A percentile compares a stretch with the other conserved stretches of the same genome.
These are phyloP conservation scores for Aurifilum marmelostoma DNA, from an alignment of 2,329 filamentous ascomycete genomes.

Conservation along the genomic window DNA sequence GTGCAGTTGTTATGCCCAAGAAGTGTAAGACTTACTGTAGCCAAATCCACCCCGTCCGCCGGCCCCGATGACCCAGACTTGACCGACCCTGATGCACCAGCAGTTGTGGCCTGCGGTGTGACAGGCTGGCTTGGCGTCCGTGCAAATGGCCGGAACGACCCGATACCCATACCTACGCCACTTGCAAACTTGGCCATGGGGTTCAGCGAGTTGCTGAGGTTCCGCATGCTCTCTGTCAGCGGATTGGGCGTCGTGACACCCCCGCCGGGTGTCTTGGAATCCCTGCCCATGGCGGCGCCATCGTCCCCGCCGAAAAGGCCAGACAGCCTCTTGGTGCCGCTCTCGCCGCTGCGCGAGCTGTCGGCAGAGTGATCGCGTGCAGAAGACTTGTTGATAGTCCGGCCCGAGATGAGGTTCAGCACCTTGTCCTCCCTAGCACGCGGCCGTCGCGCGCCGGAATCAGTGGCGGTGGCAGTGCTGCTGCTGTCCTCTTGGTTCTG, in stretches of 20 bases:
- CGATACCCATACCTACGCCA: constrained; percentile 56
- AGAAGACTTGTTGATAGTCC: constrained; percentile 50
- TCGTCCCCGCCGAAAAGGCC: constrained; percentile 52
- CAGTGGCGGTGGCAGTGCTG: constrained; percentile 32
- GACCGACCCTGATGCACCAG: constrained; percentile 40
- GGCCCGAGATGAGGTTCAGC: constrained; percentile 68
- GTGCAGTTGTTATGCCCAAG: neutral
- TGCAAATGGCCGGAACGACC: constrained; percentile 76
- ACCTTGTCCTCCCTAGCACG: constrained; percentile 63
- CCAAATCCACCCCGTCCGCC: constrained; percentile 58
- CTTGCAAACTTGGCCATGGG: constrained; percentile 75
- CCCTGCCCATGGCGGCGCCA: constrained; percentile 33
- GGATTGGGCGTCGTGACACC: constrained; percentile 58
- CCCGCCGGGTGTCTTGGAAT: constrained; percentile 35
- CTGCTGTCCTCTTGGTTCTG: constrained; percentile 46
- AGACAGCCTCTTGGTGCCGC: constrained; percentile 52
- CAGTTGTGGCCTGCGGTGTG: constrained; percentile 39
- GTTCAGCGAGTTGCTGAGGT: constrained; percentile 78
- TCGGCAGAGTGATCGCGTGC: constrained; percentile 75
- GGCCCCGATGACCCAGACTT: constrained; percentile 36
- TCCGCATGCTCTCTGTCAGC: constrained; percentile 76
- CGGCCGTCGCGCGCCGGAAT: constrained; percentile 29
- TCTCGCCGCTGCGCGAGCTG: constrained; percentile 67
- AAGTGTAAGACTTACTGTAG: constrained; percentile 50
- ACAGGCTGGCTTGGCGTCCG: constrained; percentile 51